Percentiles rank a stretch among this genome's conserved stretches.
phyloP scores from a whole-genome alignment of 1,284 basidiomycete genomes.

The Calocybe gambosa region DNA sequence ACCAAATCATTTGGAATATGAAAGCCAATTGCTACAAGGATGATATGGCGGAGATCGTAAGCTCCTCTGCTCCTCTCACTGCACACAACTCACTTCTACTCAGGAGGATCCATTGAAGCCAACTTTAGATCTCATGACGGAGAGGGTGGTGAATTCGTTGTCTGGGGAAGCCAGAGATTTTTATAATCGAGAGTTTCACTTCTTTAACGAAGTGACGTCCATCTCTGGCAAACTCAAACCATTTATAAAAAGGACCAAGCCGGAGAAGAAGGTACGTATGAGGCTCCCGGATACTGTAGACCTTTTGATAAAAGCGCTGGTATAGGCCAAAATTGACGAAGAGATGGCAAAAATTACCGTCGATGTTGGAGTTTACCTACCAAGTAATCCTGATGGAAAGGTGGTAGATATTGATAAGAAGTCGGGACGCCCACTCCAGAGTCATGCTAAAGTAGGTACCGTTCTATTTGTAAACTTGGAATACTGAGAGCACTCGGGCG shows the following conservation, averaged over 20 bases:
- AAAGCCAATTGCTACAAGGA: slow-evolving; percentile 97
- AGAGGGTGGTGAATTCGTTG: slow-evolving; percentile 77
- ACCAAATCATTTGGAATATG: slow-evolving; percentile 99
- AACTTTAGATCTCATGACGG: slow-evolving; percentile 81
- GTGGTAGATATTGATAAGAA: slow-evolving; percentile 97
- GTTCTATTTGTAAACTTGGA: not conserved
- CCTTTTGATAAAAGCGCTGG: slow-evolving; percentile 6
- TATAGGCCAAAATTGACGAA: slow-evolving; percentile 95
- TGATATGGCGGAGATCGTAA: slow-evolving; percentile 76
- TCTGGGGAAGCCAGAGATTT: slow-evolving; percentile 90
- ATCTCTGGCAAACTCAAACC: slow-evolving; percentile 98
- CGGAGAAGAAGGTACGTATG: slow-evolving; percentile 84
- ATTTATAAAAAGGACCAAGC: slow-evolving; percentile 92
- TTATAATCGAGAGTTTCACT: slow-evolving; percentile 93
- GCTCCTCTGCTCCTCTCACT: slow-evolving; percentile 20
- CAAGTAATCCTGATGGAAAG: slow-evolving; percentile 94
- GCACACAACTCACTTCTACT: not conserved
- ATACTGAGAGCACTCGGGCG: slow-evolving; percentile 2
- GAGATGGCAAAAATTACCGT: slow-evolving; percentile 97
- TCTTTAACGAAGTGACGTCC: slow-evolving; percentile 95
- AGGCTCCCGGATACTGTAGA: not conserved
- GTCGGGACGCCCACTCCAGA: slow-evolving; percentile 93
- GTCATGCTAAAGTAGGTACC: slow-evolving; percentile 84
- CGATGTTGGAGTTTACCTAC: slow-evolving; percentile 92
- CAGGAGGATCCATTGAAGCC: slow-evolving; percentile 96